Evolutionary conservation across 805 yeast genomes (phyloP), one percentile per base, ranked within the genome.

Genomic region (Millerozyma miso): DNA sequence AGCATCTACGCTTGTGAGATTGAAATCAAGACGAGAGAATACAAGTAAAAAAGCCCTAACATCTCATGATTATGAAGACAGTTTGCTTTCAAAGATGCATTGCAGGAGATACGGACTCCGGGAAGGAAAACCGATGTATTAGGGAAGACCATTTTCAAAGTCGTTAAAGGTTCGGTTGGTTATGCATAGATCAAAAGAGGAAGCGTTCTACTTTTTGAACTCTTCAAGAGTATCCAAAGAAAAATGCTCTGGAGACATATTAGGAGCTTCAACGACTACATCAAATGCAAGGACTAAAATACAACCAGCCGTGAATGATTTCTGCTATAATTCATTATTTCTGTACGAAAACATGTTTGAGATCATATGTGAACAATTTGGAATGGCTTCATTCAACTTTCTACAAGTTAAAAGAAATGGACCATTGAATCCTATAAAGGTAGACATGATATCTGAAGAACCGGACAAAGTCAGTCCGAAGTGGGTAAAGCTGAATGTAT

Each of bases 341-440:
- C 20, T 23, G n/a, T 26, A 37, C n/a, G 19, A 37, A 26, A 26
- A 40, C 41, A 31, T 47, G 44, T 26, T 38, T 35, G 19, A 19
- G 33, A 29, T 17, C 13, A n/a, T 38, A 42, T 17, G 34, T 38
- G 31, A 26, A n/a, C 5, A 38, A 19, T 29, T 50, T 42, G 34
- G 38, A n/a, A 15, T 39, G 12, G 35, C 31, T 2, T 13, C 17
- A 5, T 55, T 70, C 38, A 55, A 59, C 3, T 71, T 69, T 39
- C 62, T 68, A 8, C 63, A 65, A 42, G 59, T 68, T 15, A 60
- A 67, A 19, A 56, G 76, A 51, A 68, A 67, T 42, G 60, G 58
- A 33, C 59, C 59, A 38, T 74, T 75, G 1, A 59, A 57, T 34
- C 47, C 71, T 12, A 52, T 69, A 29, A 71, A 69, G 39, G 46